phyloP scores from a whole-genome alignment of 305 asterid genomes.

The Nicotiana rustica region DNA sequence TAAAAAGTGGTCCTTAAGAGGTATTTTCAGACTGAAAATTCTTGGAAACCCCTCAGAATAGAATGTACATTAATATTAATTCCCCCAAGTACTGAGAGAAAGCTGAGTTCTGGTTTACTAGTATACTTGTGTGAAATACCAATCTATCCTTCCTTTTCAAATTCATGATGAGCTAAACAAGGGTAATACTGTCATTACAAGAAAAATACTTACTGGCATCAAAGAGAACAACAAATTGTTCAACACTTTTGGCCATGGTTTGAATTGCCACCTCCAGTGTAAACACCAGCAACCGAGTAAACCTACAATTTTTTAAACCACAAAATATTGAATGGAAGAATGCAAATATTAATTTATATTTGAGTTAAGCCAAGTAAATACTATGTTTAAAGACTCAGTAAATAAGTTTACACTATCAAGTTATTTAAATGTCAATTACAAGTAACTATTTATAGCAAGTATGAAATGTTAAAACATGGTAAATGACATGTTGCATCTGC shows the following conservation, averaged over 20 bases:
- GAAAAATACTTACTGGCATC: constrained; percentile 80
- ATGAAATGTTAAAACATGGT: neutral
- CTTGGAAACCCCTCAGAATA: constrained; percentile 56
- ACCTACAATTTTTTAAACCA: constrained; percentile 47
- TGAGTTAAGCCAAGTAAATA: too few species aligned
- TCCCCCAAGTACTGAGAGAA: constrained; percentile 47
- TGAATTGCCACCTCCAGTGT: constrained; percentile 93
- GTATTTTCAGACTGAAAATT: constrained; percentile 42
- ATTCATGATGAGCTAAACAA: constrained; percentile 7
- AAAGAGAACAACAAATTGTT: constrained; percentile 79
- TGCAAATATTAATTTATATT: neutral
- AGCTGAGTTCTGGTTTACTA: constrained; percentile 56
- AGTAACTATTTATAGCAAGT: neutral
- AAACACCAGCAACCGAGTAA: constrained; percentile 77
- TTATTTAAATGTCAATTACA: too few species aligned
- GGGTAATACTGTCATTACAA: constrained; percentile 21
- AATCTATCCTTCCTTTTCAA: neutral
- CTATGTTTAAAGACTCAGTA: too few species aligned
- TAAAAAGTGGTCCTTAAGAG: constrained; percentile 41
- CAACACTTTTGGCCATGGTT: constrained; percentile 78
- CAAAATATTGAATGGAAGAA: neutral
- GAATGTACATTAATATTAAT: constrained; percentile 58
- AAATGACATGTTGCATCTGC: neutral
- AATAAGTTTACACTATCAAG: neutral
- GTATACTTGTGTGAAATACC: too few species aligned